Evolutionary conservation across 306 rosid species (phyloP).

Genomic region (Vigna unguiculata): DNA sequence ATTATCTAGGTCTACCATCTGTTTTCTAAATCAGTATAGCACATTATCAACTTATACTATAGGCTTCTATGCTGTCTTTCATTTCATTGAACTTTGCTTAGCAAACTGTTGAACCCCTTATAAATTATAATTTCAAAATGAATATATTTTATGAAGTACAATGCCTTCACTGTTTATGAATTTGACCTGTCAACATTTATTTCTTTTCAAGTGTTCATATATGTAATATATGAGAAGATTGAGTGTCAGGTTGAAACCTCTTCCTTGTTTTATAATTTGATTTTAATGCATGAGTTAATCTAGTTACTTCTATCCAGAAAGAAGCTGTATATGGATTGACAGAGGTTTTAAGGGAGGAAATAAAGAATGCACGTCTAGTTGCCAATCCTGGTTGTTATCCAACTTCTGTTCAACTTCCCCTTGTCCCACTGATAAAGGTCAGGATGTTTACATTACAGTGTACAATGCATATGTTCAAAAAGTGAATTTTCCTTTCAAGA

Average conservation of each 20-base stretch:
- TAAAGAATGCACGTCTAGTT: conserved; percentile 80
- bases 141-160: conserved; percentile 26
- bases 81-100: conserved; percentile 12
- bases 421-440: conserved; percentile 91
- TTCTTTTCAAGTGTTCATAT: conserved; percentile 3
- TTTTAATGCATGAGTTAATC: conserved; percentile 40
- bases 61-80: conserved; percentile 32
- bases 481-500: neutral
- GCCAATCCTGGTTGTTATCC: conserved; percentile 99
- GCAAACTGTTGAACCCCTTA: conserved; percentile 20
- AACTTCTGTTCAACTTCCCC: conserved; percentile 92
- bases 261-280: neutral
- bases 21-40: conserved; percentile 26
- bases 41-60: neutral
- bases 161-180: conserved; percentile 7
- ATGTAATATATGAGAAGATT: neutral
- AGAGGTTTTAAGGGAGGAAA: conserved; percentile 76
- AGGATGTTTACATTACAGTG: conserved; percentile 38
- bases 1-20: conserved; percentile 35
- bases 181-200: conserved; percentile 31
- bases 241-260: neutral
- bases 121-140: conserved; percentile 16
- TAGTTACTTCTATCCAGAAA: conserved; percentile 64
- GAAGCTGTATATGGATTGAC: conserved; percentile 95
- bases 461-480: conserved; percentile 9